Percentiles rank a stretch among this genome's conserved stretches.
These are phyloP conservation scores for Chlorella sp. DNA, from an alignment of 139 green algal genomes.

Conservation along the genomic window DNA sequence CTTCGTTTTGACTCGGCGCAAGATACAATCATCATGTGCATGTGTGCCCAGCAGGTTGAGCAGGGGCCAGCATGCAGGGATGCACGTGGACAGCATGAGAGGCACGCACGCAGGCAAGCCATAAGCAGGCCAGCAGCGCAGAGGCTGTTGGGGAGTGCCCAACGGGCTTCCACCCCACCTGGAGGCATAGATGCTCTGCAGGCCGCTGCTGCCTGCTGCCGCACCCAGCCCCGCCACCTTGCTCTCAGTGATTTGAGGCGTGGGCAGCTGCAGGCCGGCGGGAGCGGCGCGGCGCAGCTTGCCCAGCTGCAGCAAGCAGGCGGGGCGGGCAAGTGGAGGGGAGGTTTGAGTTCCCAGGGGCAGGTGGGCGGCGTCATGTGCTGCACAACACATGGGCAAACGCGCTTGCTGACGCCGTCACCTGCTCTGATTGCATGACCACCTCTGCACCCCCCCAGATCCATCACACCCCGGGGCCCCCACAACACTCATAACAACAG, in stretches of 20 bases:
- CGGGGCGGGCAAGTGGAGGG: neutral
- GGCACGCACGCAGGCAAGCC: neutral
- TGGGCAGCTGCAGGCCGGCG: constrained; percentile 24
- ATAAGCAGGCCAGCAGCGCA: neutral
- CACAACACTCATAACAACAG: too few relatives aligned
- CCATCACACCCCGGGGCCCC: too few relatives aligned
- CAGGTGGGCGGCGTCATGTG: neutral
- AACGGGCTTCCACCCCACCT: neutral
- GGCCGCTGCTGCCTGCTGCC: neutral
- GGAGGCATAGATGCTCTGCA: neutral
- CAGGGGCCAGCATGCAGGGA: neutral
- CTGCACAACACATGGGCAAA: too few relatives aligned
- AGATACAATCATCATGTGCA: too few relatives aligned
- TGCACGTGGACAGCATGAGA: neutral
- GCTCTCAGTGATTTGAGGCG: constrained; percentile 1
- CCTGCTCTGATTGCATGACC: neutral
- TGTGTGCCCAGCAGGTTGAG: neutral
- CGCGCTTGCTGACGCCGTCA: neutral
- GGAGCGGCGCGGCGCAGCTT: constrained; percentile 28
- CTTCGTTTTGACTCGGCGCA: too few relatives aligned
- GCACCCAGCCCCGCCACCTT: neutral
- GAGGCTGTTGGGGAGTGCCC: neutral
- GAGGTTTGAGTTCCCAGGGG: neutral
- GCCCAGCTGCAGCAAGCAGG: constrained; percentile 12
- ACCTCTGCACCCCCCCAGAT: too few relatives aligned